Percentiles rank a stretch among this genome's conserved stretches.
These are phyloP conservation scores for Solanum chacoense DNA, from an alignment of 305 asterid species.

Conservation along the genomic window DNA sequence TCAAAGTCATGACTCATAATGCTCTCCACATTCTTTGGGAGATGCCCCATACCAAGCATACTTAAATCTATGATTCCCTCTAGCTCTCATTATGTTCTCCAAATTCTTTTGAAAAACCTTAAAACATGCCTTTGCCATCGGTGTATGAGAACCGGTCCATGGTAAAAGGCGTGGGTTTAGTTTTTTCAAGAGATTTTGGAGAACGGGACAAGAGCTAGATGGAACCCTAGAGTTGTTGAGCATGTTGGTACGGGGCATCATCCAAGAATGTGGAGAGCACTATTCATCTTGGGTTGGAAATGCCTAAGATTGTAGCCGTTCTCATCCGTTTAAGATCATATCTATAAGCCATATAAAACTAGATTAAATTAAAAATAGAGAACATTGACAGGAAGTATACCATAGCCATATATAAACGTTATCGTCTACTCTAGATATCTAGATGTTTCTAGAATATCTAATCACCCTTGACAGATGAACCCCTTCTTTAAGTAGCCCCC, in stretches of 20 bases:
- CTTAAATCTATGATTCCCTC: constrained; percentile 35
- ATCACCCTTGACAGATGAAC: not conserved
- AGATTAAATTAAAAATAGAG: not conserved
- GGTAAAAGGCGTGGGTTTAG: no score
- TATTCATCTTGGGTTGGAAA: not conserved
- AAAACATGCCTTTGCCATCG: not conserved
- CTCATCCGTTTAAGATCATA: not conserved
- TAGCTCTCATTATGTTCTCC: not conserved
- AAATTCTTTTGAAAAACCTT: not conserved
- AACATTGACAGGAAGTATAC: not conserved
- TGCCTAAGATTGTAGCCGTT: not conserved
- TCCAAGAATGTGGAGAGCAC: not conserved
- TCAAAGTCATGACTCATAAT: constrained; percentile 46
- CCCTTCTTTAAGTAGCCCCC: not conserved
- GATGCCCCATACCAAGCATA: constrained; percentile 62
- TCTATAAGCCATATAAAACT: not conserved
- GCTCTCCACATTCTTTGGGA: constrained; percentile 34
- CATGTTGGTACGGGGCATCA: not conserved
- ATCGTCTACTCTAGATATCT: not conserved
- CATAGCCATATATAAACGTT: not conserved
- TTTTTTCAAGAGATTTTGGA: no score
- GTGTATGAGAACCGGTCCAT: not conserved
- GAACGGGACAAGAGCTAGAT: not conserved
- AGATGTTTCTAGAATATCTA: no score
- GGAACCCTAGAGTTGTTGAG: not conserved